Evolutionary conservation across 2,329 filamentous ascomycete genomes (phyloP).

Genomic region (Phaeosphaeriaceae sp.): DNA sequence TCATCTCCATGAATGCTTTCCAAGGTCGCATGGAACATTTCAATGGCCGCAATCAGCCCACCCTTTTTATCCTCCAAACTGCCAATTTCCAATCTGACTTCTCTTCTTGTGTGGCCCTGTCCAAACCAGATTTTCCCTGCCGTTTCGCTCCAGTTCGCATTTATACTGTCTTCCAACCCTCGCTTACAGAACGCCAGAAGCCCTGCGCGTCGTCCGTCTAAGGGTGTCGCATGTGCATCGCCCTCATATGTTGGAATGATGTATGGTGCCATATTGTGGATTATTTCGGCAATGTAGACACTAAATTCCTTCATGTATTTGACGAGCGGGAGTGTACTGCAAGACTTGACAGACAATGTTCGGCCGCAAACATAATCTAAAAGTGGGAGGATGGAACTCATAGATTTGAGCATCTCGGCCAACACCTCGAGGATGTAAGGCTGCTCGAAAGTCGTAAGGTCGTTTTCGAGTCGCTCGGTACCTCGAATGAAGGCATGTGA

Average conservation of each 20-base stretch:
- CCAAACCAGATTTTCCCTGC: conserved; percentile 53
- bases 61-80: conserved; percentile 35
- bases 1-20: conserved; percentile 1
- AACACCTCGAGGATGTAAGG: conserved; percentile 49
- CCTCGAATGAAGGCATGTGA: conserved; percentile 49
- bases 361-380: conserved; percentile 56
- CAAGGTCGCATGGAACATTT: conserved; percentile 19
- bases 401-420: conserved; percentile 49
- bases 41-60: conserved; percentile 23
- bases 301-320: conserved; percentile 50
- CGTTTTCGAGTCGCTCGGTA: conserved; percentile 45
- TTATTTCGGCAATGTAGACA: conserved; percentile 36
- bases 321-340: conserved; percentile 36
- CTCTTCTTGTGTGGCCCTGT: conserved; percentile 52
- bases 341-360: conserved; percentile 7
- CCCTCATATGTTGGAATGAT: conserved; percentile 22
- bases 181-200: conserved; percentile 42
- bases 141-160: conserved; percentile 53
- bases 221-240: conserved; percentile 8
- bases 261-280: conserved; percentile 30
- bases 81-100: conserved; percentile 50
- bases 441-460: conserved; percentile 45
- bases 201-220: conserved; percentile 5
- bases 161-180: conserved; percentile 54
- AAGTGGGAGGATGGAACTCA: conserved; percentile 49